Base-by-base conservation (phyloP, 2,329 filamentous ascomycete genomes). In the Penicillium sp. region DNA sequence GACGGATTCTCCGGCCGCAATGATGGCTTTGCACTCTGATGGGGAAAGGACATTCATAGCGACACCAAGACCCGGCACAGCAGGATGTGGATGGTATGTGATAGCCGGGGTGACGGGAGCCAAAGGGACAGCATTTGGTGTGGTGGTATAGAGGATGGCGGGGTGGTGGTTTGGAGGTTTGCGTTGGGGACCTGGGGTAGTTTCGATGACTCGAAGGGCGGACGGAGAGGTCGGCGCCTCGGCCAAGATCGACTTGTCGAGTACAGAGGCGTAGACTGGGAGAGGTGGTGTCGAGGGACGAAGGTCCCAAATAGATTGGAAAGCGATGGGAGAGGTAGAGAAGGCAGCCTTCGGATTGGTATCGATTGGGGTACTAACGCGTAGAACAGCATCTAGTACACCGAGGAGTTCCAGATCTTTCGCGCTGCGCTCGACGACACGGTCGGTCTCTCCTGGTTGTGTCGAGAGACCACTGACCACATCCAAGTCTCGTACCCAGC, bases 401-500 rank as follows among this genome's bases (percentile, higher is more conserved):
- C 76, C 71, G 10, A 90, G 78, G 0, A 87, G 78, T 55, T 88
- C 83, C 37, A 81, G 74, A 11, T 87, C 83, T 46, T 77, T 78
- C 2, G 71, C 66, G 54, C 59, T 72, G 40, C 67, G 68, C 43
- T 67, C 37, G 1, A 49, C 41, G 13, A 33, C 50, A 24, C 62
- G 41, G 6, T 71, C 70, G 47, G 76, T 73, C 36, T 41, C 50
- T 2, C 78, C 78, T 0, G 83, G 77, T 54, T 83, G 78, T 22
- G 85, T 85, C 3, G 85, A 85, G 7, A 89, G 75, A 1, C 87
- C 87, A 63, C 85, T 88, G 51, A 89, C 84, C 24, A 89, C 84
- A 66, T 90, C 88, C 27, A 90, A 77, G 68, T 89, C 87, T 58
- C 88, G 82, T 4, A 90, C 88, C 88, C 88, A 91, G 57, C 88